Percentiles rank a stretch among this genome's conserved stretches.
These are phyloP conservation scores for Solanum hybrid DNA, from an alignment of 305 asterid genomes.

Conservation along the genomic window DNA sequence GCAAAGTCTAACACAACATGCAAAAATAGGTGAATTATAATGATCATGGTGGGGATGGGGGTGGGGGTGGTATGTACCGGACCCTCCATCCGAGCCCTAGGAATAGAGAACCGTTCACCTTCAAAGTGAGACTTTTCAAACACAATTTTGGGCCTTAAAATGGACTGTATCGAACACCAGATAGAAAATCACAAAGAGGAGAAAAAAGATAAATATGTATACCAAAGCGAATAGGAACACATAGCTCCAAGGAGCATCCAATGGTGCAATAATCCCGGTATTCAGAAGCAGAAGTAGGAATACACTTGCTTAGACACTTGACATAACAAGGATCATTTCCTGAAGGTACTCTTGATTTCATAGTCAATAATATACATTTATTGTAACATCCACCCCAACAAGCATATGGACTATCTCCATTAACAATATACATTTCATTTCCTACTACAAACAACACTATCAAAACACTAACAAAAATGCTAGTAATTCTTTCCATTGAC, in stretches of 20 bases:
- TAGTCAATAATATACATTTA: not conserved
- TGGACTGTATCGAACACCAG: not conserved
- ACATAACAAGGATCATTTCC: not conserved
- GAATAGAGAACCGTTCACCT: not conserved
- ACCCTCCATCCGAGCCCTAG: not conserved
- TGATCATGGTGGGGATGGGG: not conserved
- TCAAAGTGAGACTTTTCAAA: not conserved
- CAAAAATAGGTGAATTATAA: not conserved
- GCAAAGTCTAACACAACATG: not conserved
- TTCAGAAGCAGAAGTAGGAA: constrained; percentile 13
- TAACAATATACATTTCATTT: not conserved
- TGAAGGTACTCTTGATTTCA: not conserved
- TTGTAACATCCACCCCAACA: constrained; percentile 28
- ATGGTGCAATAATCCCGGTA: constrained; percentile 12
- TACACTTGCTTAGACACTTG: constrained; percentile 7
- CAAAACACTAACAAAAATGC: not conserved
- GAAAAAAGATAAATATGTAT: not conserved
- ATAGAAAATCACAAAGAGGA: not conserved
- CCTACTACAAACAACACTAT: not conserved
- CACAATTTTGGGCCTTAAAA: not conserved
- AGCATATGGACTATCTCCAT: not conserved
- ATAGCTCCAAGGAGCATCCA: constrained; percentile 12
- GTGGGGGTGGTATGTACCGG: not conserved
- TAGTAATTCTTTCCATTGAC: not conserved
- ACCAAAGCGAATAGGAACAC: constrained; percentile 8